These are phyloP conservation scores for Leccinum truebloodii DNA, from an alignment of 768 basidiomycete genomes.

Conservation along the genomic window DNA sequence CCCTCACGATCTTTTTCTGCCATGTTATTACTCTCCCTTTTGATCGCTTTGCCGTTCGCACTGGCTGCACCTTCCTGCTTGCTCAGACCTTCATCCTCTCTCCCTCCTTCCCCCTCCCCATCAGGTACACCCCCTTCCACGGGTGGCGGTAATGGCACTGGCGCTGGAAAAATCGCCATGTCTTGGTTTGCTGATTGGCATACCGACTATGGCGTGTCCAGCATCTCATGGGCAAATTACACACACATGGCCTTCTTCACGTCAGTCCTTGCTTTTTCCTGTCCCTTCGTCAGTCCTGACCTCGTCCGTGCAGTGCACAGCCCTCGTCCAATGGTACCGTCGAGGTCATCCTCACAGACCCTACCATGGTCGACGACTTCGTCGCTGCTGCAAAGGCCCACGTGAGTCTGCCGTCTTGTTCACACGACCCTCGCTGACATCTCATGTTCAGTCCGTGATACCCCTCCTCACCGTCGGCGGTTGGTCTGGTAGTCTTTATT, in stretches of 20 bases:
- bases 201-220: conserved; percentile 43
- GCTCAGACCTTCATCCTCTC: conserved; percentile 13
- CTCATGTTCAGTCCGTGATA: conserved; percentile 45
- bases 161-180: conserved; percentile 43
- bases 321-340: conserved; percentile 19
- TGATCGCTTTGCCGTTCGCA: conserved; percentile 26
- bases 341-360: conserved; percentile 10
- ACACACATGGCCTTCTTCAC: conserved; percentile 71
- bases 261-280: conserved; percentile 1
- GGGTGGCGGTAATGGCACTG: conserved; percentile 24
- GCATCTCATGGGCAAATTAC: conserved; percentile 67
- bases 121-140: conserved; percentile 12
- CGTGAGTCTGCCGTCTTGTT: conserved; percentile 11
- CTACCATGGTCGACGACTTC: conserved; percentile 18
- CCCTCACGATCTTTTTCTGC: conserved; percentile 19
- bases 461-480: conserved; percentile 66
- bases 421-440: not conserved
- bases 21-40: conserved; percentile 29
- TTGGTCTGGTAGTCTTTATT: conserved; percentile 65
- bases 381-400: conserved; percentile 28
- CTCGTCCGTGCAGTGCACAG: conserved; percentile 19
- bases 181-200: conserved; percentile 78
- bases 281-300: not conserved
- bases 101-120: not conserved
- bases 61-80: conserved; percentile 32